phyloP scores from a whole-genome alignment of 306 rosid species.

The Trifolium repens region DNA sequence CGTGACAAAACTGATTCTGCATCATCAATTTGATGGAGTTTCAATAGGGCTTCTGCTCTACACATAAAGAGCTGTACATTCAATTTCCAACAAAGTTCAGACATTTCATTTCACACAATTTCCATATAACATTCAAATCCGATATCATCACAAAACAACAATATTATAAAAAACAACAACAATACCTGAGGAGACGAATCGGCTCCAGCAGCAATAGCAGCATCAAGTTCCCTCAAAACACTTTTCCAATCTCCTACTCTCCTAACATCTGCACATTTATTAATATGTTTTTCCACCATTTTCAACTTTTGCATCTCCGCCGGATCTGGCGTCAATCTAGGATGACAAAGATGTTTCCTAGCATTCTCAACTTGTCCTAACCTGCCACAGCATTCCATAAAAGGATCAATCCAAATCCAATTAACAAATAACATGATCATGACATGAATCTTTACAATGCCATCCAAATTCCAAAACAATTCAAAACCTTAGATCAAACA shows the following conservation, averaged over 20 bases:
- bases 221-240: constrained; percentile 72
- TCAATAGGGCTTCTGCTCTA: constrained; percentile 93
- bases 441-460: constrained; percentile 36
- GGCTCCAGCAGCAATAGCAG: constrained; percentile 71
- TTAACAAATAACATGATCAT: neutral
- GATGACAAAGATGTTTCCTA: constrained; percentile 65
- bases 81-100: constrained; percentile 72
- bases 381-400: constrained; percentile 52
- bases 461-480: constrained; percentile 28
- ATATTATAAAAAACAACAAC: neutral
- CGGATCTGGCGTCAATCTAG: constrained; percentile 60
- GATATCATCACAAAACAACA: neutral
- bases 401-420: constrained; percentile 28
- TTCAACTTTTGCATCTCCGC: constrained; percentile 72
- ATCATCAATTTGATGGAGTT: constrained; percentile 86
- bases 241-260: constrained; percentile 82
- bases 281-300: constrained; percentile 74
- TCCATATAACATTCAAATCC: constrained; percentile 3
- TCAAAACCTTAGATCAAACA: neutral
- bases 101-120: constrained; percentile 39
- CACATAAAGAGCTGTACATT: constrained; percentile 93
- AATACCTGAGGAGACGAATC: constrained; percentile 84
- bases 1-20: constrained; percentile 61
- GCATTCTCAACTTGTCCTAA: constrained; percentile 91
- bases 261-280: constrained; percentile 74